Conservation (phyloP, 768 basidiomycete genomes). For the Heimioporus sp. region DNA sequence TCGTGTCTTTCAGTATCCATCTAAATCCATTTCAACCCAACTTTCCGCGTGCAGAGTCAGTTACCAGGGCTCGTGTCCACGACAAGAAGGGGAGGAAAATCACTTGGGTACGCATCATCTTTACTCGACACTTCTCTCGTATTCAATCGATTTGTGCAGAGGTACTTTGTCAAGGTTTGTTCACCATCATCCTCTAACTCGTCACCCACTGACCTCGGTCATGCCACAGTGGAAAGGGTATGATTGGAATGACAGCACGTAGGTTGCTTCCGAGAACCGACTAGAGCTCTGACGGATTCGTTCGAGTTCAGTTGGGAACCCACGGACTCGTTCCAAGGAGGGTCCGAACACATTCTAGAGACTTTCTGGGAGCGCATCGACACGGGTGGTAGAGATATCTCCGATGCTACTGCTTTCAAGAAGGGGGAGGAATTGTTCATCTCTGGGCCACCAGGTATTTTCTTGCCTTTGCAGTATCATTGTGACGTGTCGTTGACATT, state of each 20-base stretch:
- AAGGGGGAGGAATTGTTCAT: slow-evolving; percentile 53
- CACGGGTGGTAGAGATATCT: slow-evolving; percentile 42
- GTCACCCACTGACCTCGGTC: slow-evolving; percentile 3
- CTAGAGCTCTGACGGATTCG: slow-evolving; percentile 3
- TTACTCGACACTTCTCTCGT: slow-evolving; percentile 2
- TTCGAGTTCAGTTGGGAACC: slow-evolving; percentile 61
- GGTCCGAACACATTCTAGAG: slow-evolving; percentile 51
- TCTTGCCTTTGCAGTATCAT: neutral
- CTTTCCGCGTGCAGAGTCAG: slow-evolving; percentile 40
- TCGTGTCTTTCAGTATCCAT: slow-evolving; percentile 24
- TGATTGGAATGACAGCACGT: slow-evolving; percentile 54
- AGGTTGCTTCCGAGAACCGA: slow-evolving; percentile 25
- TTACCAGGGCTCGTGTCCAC: slow-evolving; percentile 51
- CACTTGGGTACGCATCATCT: slow-evolving; percentile 44
- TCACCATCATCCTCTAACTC: neutral
- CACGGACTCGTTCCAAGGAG: slow-evolving; percentile 50
- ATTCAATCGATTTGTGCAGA: slow-evolving; percentile 34
- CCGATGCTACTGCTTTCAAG: slow-evolving; percentile 48
- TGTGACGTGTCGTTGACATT: slow-evolving; percentile 1
- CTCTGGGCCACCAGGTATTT: slow-evolving; percentile 59
- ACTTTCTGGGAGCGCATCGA: slow-evolving; percentile 37
- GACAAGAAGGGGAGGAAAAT: slow-evolving; percentile 43
- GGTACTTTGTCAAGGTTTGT: slow-evolving; percentile 59
- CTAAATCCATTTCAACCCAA: slow-evolving; percentile 1
- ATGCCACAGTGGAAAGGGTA: slow-evolving; percentile 60